Evolutionary conservation across 1,139 yeast genomes (phyloP), one percentile per base, ranked within the genome.

Genomic region (Nakaseomyces sp.): DNA sequence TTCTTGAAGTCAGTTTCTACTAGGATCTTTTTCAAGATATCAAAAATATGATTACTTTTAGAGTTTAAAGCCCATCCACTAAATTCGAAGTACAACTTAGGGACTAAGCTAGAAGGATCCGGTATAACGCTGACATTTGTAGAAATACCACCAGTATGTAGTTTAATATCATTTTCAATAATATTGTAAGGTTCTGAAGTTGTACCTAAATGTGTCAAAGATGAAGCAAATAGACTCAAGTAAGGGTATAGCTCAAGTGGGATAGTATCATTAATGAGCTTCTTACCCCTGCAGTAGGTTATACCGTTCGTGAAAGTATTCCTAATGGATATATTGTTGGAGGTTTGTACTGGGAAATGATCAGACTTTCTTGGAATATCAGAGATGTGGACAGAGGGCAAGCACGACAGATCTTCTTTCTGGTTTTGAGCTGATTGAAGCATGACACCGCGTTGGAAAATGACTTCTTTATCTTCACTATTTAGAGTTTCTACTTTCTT

Each of bases 171-270:
- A 49, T 91, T 88, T 60, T 91, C 98, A 48, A 91, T 73, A 38
- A 80, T 83, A 16, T 88, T 84, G 73, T 86, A 85, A 1, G 82
- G 63, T 45, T 81, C 79, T 6, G 65, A 59, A 3, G 67, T 60
- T 0, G 98, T 89, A 13, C 99, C 99, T 50, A 91, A 71, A 57
- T 82, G 86, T 3, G 94, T 83, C 50, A 89, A 70, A 43, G 95
- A 84, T 20, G 81, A 82, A 9, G 83, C 70, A 64, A 85, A 91
- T 40, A 93, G 63, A 0, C 96, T 86, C 50, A 93, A 64, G 53
- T 75, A 87, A 28, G 81, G 80, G 49, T 80, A 73, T 41, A 82
- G 69, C 16, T 76, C 76, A 2, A 68, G 55, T 10, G 95, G 91
- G 24, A 82, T 60, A 2, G 78, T 60, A 4, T 69, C 57, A 41